Conservation (phyloP, 192 early-diverging fungal species). For the Umbelopsis sp. region DNA sequence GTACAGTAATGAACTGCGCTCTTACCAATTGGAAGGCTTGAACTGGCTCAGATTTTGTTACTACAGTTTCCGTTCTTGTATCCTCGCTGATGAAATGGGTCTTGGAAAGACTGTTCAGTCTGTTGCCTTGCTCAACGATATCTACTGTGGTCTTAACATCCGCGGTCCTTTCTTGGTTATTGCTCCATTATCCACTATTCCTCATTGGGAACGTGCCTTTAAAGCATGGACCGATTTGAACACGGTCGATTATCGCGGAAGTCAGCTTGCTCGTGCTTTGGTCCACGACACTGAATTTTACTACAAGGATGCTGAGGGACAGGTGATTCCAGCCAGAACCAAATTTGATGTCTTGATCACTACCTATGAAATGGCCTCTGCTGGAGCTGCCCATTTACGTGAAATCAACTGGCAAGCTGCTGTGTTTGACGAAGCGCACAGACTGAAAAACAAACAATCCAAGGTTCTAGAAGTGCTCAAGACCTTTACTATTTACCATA, state of each 20-base stretch:
- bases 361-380: constrained; percentile 60
- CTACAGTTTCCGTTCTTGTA: constrained; percentile 74
- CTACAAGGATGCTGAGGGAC: constrained; percentile 59
- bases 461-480: constrained; percentile 79
- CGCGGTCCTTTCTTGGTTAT: constrained; percentile 77
- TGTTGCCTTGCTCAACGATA: constrained; percentile 71
- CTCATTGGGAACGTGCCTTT: constrained; percentile 72
- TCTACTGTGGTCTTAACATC: constrained; percentile 61
- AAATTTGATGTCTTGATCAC: constrained; percentile 67
- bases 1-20: constrained; percentile 67
- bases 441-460: constrained; percentile 83
- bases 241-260: constrained; percentile 75
- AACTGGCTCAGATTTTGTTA: constrained; percentile 86
- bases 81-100: constrained; percentile 94
- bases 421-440: constrained; percentile 86
- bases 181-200: constrained; percentile 57
- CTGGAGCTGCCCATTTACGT: constrained; percentile 64
- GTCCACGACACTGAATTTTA: constrained; percentile 84
- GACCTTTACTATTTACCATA: constrained; percentile 75
- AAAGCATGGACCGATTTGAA: constrained; percentile 78
- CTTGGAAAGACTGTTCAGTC: constrained; percentile 90
- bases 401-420: constrained; percentile 72
- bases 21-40: constrained; percentile 83
- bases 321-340: constrained; percentile 48
- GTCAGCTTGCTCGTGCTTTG: constrained; percentile 65